Evolutionary conservation across 768 basidiomycete species (phyloP).

Genomic region (Amanita phalloides): DNA sequence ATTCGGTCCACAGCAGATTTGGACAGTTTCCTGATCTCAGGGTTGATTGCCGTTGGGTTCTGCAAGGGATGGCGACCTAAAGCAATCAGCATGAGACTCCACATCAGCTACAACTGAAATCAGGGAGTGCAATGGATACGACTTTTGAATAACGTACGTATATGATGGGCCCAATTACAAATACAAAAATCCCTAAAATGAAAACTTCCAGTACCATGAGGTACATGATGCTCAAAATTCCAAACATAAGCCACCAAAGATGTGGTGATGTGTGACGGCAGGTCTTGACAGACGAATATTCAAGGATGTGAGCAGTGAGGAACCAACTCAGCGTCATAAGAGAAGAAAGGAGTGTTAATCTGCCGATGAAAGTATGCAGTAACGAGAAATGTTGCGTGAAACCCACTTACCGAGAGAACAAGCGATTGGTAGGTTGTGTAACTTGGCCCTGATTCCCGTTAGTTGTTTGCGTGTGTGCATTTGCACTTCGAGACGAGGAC

Average conservation of each 20-base stretch:
- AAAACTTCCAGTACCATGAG: conserved; percentile 60
- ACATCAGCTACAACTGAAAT: conserved; percentile 43
- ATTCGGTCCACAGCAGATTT: conserved; percentile 67
- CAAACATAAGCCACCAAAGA: conserved; percentile 82
- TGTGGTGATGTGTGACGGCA: conserved; percentile 71
- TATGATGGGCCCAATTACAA: conserved; percentile 68
- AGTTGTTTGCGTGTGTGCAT: neutral
- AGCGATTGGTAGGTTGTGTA: neutral
- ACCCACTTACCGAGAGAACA: conserved; percentile 29
- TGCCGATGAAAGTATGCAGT: conserved; percentile 12
- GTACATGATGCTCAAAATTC: conserved; percentile 72
- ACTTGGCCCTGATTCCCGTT: neutral
- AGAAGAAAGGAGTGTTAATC: conserved; percentile 55
- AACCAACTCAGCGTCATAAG: conserved; percentile 76
- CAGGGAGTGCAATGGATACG: neutral
- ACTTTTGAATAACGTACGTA: conserved; percentile 41
- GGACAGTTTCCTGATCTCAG: conserved; percentile 68
- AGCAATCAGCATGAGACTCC: conserved; percentile 72
- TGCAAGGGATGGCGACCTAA: conserved; percentile 74
- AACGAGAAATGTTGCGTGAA: conserved; percentile 7
- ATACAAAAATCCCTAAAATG: conserved; percentile 64
- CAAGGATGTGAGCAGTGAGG: conserved; percentile 67
- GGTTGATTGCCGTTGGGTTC: conserved; percentile 61
- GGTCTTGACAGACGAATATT: conserved; percentile 64
- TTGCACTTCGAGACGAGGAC: neutral